Conservation (phyloP, 2,329 filamentous ascomycete species). For the Lachnellula hyalina region DNA sequence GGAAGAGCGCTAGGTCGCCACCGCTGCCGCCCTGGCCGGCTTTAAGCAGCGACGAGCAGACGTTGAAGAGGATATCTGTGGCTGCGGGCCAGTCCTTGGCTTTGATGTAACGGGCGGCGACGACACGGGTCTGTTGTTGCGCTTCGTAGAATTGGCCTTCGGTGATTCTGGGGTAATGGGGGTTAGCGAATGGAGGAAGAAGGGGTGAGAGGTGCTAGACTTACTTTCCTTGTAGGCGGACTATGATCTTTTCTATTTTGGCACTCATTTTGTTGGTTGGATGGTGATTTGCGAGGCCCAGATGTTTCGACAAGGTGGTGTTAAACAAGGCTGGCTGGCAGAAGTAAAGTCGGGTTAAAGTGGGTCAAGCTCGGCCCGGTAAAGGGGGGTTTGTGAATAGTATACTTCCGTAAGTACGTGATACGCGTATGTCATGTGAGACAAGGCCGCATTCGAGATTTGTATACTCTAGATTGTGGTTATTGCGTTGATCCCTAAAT, state of each 20-base stretch:
- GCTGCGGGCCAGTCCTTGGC: slow-evolving; percentile 77
- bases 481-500: no score
- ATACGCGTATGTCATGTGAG: no score
- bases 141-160: slow-evolving; percentile 97
- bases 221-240: slow-evolving; percentile 72
- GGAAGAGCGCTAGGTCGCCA: slow-evolving; percentile 79
- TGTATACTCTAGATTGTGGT: no score
- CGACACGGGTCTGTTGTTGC: slow-evolving; percentile 94
- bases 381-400: no score
- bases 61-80: slow-evolving; percentile 78
- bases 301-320: neutral
- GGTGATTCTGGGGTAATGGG: slow-evolving; percentile 55
- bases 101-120: slow-evolving; percentile 91
- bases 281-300: neutral
- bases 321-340: neutral
- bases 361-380: no score
- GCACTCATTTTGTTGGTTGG: slow-evolving; percentile 34
- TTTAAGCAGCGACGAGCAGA: slow-evolving; percentile 78
- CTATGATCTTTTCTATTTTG: slow-evolving; percentile 67
- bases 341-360: no score
- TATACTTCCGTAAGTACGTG: no score
- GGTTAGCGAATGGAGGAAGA: neutral
- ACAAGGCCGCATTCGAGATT: no score
- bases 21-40: slow-evolving; percentile 92
- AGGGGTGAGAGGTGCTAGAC: slow-evolving; percentile 6